Conservation (phyloP, 2,329 filamentous ascomycete genomes). For the Fusarium tupiense region DNA sequence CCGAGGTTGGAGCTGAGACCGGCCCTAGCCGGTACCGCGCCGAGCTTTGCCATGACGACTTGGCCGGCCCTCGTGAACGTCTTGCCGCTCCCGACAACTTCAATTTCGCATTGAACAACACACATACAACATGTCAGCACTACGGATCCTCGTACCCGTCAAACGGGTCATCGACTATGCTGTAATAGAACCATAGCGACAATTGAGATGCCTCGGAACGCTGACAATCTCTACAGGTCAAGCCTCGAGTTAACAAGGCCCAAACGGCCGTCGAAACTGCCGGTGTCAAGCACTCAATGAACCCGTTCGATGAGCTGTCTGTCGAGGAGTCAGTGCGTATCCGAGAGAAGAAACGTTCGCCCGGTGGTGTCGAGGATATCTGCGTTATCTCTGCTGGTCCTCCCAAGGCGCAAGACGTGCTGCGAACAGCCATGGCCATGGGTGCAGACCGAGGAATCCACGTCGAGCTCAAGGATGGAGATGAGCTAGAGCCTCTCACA, state of each 20-base stretch:
- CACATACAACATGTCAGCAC: conserved; percentile 63
- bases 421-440: conserved; percentile 99
- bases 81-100: conserved; percentile 36
- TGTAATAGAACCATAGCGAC: conserved; percentile 57
- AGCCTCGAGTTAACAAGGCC: conserved; percentile 75
- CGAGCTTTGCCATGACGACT: conserved; percentile 44
- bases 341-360: conserved; percentile 82
- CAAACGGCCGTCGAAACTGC: conserved; percentile 90
- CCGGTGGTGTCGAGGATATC: conserved; percentile 87
- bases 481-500: conserved; percentile 86
- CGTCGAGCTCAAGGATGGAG: conserved; percentile 80
- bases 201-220: conserved; percentile 3
- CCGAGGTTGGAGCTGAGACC: conserved; percentile 56
- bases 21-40: conserved; percentile 54
- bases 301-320: conserved; percentile 98
- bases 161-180: conserved; percentile 91
- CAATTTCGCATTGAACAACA: conserved; percentile 40
- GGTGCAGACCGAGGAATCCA: conserved; percentile 92
- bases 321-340: conserved; percentile 96
- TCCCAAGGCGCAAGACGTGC: conserved; percentile 84
- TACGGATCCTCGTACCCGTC: conserved; percentile 81
- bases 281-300: conserved; percentile 97
- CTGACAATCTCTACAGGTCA: conserved; percentile 60
- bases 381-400: conserved; percentile 89
- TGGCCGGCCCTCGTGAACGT: conserved; percentile 28